Evolutionary conservation across 257 asterid species (phyloP).

Genomic region (Solanum bulbocastanum): DNA sequence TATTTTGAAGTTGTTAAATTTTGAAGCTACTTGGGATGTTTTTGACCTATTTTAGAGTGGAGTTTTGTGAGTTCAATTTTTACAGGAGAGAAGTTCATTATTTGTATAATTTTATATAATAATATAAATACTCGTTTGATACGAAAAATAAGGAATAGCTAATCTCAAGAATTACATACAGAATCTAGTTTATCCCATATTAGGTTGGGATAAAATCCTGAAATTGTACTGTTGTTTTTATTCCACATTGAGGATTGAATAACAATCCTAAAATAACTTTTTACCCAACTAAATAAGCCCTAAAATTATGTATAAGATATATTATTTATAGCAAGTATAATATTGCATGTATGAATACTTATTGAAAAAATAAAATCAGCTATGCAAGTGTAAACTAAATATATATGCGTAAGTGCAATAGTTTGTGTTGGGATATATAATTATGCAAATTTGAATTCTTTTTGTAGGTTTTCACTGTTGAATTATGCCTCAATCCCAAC

Average conservation of each 20-base stretch:
- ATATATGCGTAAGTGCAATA: not conserved
- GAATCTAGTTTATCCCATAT: not conserved
- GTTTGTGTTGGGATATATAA: not conserved
- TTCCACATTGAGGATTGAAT: not conserved
- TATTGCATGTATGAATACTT: not conserved
- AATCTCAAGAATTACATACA: not conserved
- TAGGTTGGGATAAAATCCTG: not conserved
- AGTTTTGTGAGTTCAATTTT: not conserved
- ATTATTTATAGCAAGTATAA: not conserved
- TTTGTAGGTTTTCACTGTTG: not conserved
- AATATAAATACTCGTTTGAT: not conserved
- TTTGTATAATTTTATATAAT: not conserved
- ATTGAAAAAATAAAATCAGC: too few species aligned
- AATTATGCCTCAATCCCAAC: not conserved
- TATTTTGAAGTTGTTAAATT: not conserved
- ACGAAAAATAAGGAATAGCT: not conserved
- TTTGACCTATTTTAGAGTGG: not conserved
- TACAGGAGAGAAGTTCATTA: not conserved
- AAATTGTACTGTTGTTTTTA: not conserved
- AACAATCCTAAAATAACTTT: too few species aligned
- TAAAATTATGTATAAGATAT: not conserved
- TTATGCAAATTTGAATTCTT: not conserved
- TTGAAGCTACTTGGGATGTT: not conserved
- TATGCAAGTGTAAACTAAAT: not conserved
- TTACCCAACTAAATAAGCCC: not conserved